Evolutionary conservation across 148 eudicot genomes (phyloP), one percentile per base, ranked within the genome.

Genomic region (Cornus kousa): DNA sequence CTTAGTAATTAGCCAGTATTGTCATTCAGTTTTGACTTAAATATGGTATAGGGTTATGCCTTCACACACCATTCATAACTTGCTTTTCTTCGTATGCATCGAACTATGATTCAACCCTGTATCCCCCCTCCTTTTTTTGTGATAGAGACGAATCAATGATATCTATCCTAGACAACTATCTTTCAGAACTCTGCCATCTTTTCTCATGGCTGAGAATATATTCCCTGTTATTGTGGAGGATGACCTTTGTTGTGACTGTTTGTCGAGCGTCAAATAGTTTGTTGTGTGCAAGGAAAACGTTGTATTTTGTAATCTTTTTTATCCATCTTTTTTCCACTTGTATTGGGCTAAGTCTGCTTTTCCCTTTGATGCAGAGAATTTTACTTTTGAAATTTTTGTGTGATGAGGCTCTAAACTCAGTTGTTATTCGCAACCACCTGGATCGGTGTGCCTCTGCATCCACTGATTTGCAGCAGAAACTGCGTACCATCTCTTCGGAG

Each of bases 301-400:
- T 62, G n/a, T 32, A 77, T 59, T 43, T 33, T 0, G 0, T 32
- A 3, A 5, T 68, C 55, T 17, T 68, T 43, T 43, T 43, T 9
- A 6, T 69, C 66, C 39, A 6, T 64, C 55, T 9, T 65, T 16
- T 14, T 40, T 1, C 62, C 8, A 57, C 17, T 19, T 13, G 2
- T 76, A 20, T 68, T 33, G 20, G 12, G 23, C 43, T 55, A 53
- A 76, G 39, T 31, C 55, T 65, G 31, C 32, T 65, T 57, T 48
- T 70, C 10, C 77, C 46, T 23, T 64, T 78, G 60, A 13, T 83
- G 89, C 91, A 89, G 91, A 87, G 89, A 80, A 65, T 82, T 64
- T 81, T 83, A 74, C 89, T 89, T 55, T 23, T 89, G 48, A 87
- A 85, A 71, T 83, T 87, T 83, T 81, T 89, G 79, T 83, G 86